Evolutionary conservation across 169 alveolate genomes (phyloP), one percentile per base, ranked within the genome.

Genomic region (Cryptosporidium muris): DNA sequence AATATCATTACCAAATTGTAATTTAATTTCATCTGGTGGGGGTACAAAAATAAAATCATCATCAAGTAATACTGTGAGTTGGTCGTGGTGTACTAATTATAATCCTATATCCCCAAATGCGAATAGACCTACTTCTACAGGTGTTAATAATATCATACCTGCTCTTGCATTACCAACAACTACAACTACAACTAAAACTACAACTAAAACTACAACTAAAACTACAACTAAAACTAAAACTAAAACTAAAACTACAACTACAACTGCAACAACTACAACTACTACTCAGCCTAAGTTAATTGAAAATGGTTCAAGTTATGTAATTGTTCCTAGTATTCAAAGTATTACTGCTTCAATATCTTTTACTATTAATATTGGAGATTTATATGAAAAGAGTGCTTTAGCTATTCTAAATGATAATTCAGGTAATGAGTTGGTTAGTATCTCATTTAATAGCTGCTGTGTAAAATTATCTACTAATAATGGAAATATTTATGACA

Each of bases 291-390:
- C 85, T 14, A 62, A 56, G 8, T 25, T 74, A 4, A 56, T 42
- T 4, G 38, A 58, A 3, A 68, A 74, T 4, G 56, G 74, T 9
- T 25, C 42, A 7, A 58, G 60, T 34, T 74, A 74, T n/a, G 63
- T 42, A 8, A 74, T 74, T 54, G 85, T 74, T 56, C 85, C 85
- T 4, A 74, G 85, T 12, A 74, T 74, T 47, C 85, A 74, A 58
- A 74, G 67, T 43, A 60, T 60, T 45, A 1, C 85, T 12, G 85
- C 74, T 12, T 74, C 85, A 36, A 43, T 74, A 12, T 74, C 85
- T 5, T 74, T 74, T 48, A 34, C 58, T 7, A 45, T 74, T 34
- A 58, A 51, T 45, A 74, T 47, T 16, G 40, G 52, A 34, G 9
- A 43, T 7, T 5, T 74, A 25, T 7, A 68, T 25, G 9, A 63